Evolutionary conservation across 2,329 filamentous ascomycete species (phyloP).

Genomic region (Cladophialophora yegresii): DNA sequence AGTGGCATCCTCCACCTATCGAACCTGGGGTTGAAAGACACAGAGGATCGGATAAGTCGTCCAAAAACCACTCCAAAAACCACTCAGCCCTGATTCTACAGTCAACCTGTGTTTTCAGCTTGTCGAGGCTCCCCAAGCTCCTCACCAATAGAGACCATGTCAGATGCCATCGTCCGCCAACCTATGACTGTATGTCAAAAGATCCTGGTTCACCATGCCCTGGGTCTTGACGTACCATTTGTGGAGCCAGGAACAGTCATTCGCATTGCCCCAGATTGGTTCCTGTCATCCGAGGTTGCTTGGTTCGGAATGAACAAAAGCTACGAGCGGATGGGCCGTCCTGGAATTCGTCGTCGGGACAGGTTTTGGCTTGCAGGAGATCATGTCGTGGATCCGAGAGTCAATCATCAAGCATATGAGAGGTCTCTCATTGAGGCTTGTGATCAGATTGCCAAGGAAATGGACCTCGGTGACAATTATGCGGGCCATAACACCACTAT

Average conservation of each 20-base stretch:
- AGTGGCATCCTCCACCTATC: background rate
- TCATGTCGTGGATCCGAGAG: slow-evolving; percentile 52
- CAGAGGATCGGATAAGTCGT: background rate
- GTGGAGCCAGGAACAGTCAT: slow-evolving; percentile 18
- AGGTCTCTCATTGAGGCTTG: slow-evolving; percentile 43
- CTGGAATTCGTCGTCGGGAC: slow-evolving; percentile 51
- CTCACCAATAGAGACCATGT: background rate
- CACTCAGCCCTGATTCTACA: background rate
- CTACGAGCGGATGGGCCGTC: slow-evolving; percentile 23
- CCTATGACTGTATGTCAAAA: slow-evolving; percentile 22
- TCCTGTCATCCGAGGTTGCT: slow-evolving; percentile 20
- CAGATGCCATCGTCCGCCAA: background rate
- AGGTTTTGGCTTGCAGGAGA: slow-evolving; percentile 55
- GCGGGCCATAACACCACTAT: slow-evolving; percentile 41
- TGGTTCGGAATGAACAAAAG: slow-evolving; percentile 24
- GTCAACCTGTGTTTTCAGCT: background rate
- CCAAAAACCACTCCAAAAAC: background rate
- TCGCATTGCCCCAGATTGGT: slow-evolving; percentile 19
- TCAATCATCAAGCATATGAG: slow-evolving; percentile 42
- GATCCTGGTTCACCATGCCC: slow-evolving; percentile 19
- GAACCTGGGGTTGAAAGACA: background rate
- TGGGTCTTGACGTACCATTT: slow-evolving; percentile 7
- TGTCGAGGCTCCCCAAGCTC: background rate
- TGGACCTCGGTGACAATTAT: slow-evolving; percentile 38
- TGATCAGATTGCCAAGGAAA: slow-evolving; percentile 44